These are phyloP conservation scores for Adiantum capillusveneris DNA, from an alignment of 75 land plant genomes.

Conservation along the genomic window DNA sequence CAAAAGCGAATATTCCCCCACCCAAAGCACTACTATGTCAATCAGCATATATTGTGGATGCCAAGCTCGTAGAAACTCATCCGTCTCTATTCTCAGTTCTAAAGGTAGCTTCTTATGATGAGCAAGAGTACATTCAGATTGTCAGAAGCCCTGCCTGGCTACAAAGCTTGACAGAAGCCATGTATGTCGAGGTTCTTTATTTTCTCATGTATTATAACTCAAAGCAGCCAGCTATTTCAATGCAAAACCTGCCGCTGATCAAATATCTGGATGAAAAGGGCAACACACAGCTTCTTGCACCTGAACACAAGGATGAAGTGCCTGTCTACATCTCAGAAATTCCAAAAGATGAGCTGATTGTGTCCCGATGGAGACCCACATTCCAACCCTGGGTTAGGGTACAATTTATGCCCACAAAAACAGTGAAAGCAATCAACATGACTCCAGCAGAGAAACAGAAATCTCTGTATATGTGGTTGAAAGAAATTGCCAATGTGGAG, in stretches of 20 bases:
- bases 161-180: constrained; percentile 24
- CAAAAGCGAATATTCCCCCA: constrained; percentile 11
- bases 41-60: constrained; percentile 25
- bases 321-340: not conserved
- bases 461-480: not conserved
- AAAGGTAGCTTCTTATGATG: no score
- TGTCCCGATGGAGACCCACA: not conserved
- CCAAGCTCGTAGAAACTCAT: constrained; percentile 31
- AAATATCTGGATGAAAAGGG: constrained; percentile 24
- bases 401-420: not conserved
- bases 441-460: not conserved
- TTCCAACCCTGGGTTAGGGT: not conserved
- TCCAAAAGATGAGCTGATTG: not conserved
- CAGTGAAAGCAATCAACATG: not conserved
- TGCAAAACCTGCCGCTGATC: constrained; percentile 36
- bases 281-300: not conserved
- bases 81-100: constrained; percentile 24
- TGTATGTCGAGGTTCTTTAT: constrained; percentile 38
- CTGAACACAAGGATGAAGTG: not conserved
- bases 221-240: no score
- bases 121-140: constrained; percentile 25
- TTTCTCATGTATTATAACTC: constrained; percentile 10
- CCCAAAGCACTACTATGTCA: constrained; percentile 24
- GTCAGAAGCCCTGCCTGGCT: constrained; percentile 32
- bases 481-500: not conserved